Evolutionary conservation across 768 basidiomycete genomes (phyloP).

Genomic region (Suillus weaverae): DNA sequence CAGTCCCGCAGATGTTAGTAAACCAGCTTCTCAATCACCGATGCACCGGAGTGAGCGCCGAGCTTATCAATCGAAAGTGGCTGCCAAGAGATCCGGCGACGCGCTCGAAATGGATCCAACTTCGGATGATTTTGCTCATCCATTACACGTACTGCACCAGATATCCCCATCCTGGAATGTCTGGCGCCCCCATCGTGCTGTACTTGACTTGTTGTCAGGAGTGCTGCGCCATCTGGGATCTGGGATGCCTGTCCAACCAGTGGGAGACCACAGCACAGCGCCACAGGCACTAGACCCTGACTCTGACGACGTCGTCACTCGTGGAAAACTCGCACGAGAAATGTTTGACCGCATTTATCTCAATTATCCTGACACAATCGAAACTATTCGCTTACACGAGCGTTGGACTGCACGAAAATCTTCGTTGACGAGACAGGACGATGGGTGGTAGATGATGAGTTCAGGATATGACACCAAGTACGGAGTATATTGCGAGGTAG

Average conservation of each 20-base stretch:
- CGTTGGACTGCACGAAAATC: conserved; percentile 28
- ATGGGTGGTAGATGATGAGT: conserved; percentile 21
- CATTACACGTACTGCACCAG: conserved; percentile 59
- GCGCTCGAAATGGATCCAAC: conserved; percentile 15
- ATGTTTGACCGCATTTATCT: conserved; percentile 48
- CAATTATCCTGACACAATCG: conserved; percentile 50
- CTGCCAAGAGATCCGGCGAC: conserved; percentile 17
- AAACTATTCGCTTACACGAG: conserved; percentile 35
- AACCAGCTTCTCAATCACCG: conserved; percentile 30
- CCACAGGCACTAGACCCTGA: conserved; percentile 21
- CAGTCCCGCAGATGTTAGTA: conserved; percentile 23
- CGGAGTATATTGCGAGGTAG: conserved; percentile 25
- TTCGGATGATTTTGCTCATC: conserved; percentile 53
- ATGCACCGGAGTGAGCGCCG: conserved; percentile 30
- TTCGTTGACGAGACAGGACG: conserved; percentile 12
- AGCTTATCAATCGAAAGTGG: conserved; percentile 20
- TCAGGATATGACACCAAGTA: conserved; percentile 6
- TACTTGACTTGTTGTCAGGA: conserved; percentile 47
- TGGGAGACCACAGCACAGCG: conserved; percentile 22
- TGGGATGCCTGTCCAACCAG: conserved; percentile 50
- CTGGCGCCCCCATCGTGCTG: conserved; percentile 62
- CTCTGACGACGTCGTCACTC: conserved; percentile 22
- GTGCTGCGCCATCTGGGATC: conserved; percentile 49
- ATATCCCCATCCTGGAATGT: conserved; percentile 62
- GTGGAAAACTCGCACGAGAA: conserved; percentile 35